These are phyloP conservation scores for Malassezia cuniculi DNA, from an alignment of 1,284 basidiomycete genomes.

Conservation along the genomic window DNA sequence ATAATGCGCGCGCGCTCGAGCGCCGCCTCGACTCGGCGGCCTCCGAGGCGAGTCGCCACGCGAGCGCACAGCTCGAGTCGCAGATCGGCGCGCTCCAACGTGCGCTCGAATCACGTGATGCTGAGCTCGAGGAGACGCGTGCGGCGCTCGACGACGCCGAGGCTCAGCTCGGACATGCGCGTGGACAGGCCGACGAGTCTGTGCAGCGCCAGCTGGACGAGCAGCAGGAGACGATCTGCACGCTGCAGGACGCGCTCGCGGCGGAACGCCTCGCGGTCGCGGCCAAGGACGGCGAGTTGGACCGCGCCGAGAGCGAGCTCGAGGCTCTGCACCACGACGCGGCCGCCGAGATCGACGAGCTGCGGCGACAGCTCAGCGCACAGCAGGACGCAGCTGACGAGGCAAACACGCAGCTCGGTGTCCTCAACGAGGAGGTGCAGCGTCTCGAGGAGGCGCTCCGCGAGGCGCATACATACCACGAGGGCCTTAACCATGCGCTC, in stretches of 20 bases:
- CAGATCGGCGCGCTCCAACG: conserved; percentile 16
- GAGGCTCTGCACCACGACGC: conserved; percentile 25
- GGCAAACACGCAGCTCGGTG: conserved; percentile 48
- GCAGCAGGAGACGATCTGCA: conserved; percentile 12
- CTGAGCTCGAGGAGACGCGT: not conserved
- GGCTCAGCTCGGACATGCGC: conserved; percentile 1
- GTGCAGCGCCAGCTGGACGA: conserved; percentile 12
- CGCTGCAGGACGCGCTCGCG: conserved; percentile 29
- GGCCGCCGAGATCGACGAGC: conserved; percentile 18
- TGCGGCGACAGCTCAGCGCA: conserved; percentile 18
- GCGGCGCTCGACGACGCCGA: conserved; percentile 1
- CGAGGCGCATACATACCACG: conserved; percentile 45
- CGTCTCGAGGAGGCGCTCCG: conserved; percentile 59
- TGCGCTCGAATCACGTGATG: too few relatives aligned
- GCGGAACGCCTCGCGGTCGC: conserved; percentile 33
- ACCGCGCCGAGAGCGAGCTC: conserved; percentile 30
- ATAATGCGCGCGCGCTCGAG: too few relatives aligned
- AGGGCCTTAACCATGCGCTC: conserved; percentile 21
- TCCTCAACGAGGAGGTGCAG: conserved; percentile 50
- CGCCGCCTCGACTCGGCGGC: too few relatives aligned
- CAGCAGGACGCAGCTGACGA: conserved; percentile 8
- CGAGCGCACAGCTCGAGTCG: conserved; percentile 16
- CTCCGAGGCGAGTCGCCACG: too few relatives aligned
- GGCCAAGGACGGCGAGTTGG: conserved; percentile 30
- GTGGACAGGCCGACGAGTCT: conserved; percentile 1